A percentile compares a stretch with the other conserved stretches of the same genome.
phyloP scores from a whole-genome alignment of 352 stramenopile genomes.

The Phytophthora litchii region DNA sequence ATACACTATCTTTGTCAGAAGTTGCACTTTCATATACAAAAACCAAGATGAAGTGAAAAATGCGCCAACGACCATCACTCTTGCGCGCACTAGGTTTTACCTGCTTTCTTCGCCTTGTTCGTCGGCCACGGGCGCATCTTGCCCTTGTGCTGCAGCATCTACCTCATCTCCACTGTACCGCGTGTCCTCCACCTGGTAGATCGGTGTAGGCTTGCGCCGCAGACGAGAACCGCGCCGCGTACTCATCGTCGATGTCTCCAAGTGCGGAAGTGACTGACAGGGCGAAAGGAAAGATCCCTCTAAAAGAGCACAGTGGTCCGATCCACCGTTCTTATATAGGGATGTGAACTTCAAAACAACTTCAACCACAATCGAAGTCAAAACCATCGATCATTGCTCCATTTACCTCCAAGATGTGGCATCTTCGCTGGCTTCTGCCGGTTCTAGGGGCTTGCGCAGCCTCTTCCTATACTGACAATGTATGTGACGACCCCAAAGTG shows the following conservation, averaged over 20 bases:
- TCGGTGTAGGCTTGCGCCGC: constrained; percentile 64
- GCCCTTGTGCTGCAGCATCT: constrained; percentile 21
- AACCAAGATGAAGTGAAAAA: constrained; percentile 8
- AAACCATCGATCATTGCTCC: constrained; percentile 12
- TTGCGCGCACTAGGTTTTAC: constrained; percentile 30
- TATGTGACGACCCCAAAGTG: constrained; percentile 57
- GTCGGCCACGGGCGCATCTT: constrained; percentile 17
- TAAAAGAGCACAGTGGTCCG: not conserved
- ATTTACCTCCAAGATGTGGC: constrained; percentile 23
- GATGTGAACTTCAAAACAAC: constrained; percentile 12
- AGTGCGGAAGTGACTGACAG: constrained; percentile 26
- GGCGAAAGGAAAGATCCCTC: constrained; percentile 26
- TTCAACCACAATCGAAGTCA: constrained; percentile 24
- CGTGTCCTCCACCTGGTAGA: constrained; percentile 75
- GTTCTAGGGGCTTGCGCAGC: not conserved
- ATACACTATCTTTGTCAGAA: constrained; percentile 8
- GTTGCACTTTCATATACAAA: constrained; percentile 20
- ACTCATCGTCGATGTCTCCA: constrained; percentile 32
- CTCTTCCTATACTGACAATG: constrained; percentile 44
- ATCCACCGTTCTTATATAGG: constrained; percentile 16
- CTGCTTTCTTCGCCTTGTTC: constrained; percentile 32
- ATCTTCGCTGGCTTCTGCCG: constrained; percentile 11
- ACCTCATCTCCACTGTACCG: constrained; percentile 34
- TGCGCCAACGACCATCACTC: constrained; percentile 31
- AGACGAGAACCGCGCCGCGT: constrained; percentile 64